Base-by-base conservation (phyloP, 768 basidiomycete species). In the Hygrocybe punicea region DNA sequence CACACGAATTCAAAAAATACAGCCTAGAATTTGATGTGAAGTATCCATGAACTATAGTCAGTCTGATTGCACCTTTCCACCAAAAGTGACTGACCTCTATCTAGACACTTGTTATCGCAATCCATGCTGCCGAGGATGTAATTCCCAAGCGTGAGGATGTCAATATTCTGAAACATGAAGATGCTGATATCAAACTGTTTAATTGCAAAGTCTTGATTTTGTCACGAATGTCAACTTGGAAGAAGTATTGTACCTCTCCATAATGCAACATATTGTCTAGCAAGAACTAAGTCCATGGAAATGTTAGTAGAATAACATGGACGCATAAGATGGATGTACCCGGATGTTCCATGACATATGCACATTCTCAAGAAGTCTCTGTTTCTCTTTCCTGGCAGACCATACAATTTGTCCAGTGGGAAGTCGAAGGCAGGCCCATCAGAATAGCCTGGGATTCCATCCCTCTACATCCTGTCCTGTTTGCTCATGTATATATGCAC, bases 371-470 rank as follows among this genome's bases (percentile, higher is more conserved):
- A 10, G 19, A 11, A 51, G 17, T 11, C 25, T 25, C 16, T 17
- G 10, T 35, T 39, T 53, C 39, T 69, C 65, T 23, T 53, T 59
- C 67, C 67, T 67, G 2, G 29, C 33, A n/a, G 58, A 67, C 11
- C 62, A 45, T 16, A 59, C 61, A 54, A 61, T 58, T 52, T 67
- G 67, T 17, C 69, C 65, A 56, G 58, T 68, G n/a, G 65, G 67
- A 42, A 68, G 60, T 21, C 21, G 53, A 3, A 69, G 56, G 2
- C 55, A 57, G 2, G 62, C 69, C 65, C 66, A 70, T 19, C 50
- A 46, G 49, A 16, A 23, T 10, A 58, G 24, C 23, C 40, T 13
- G 11, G 33, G 17, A 16, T 33, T 21, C 53, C 53, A 54, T 21
- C 42, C 42, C 21, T 11, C 16, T 17, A 37, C n/a, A 42, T 19